Base-by-base conservation (phyloP, 2,329 filamentous ascomycete genomes). In the Fusarium stilboides region DNA sequence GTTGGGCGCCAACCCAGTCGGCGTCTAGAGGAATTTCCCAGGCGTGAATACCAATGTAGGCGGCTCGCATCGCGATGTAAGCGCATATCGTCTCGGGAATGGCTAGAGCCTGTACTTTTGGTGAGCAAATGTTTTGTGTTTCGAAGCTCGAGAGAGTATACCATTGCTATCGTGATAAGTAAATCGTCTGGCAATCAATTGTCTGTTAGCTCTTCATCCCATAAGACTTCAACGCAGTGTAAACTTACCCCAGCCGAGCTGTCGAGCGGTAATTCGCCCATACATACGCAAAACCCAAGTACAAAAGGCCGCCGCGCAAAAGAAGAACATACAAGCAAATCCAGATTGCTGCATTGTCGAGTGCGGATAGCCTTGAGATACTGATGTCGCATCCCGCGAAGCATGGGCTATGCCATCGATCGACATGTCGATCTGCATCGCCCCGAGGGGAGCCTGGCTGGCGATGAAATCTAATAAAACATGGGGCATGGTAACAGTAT, bases 1-100 rank as follows among this genome's bases (percentile, higher is more conserved):
- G 68, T 56, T 74, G 65, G 15, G 20, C 20, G 8, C 8, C 12
- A n/a, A 9, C 40, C 40, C 22, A 43, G 40, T 43, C 40, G 8
- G 22, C 22, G 9, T 43, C 22, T 26, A 5, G 14, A 14, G 40
- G 22, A 17, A 43, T 10, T 10, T 43, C 40, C 14, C 15, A n/a
- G 22, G 14, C 15, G 10, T 43, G 40, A 43, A 43, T n/a, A 12
- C 22, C 40, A 24, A 43, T n/a, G 15, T 43, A 43, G 19, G 15
- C 39, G 20, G 17, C 17, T 24, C 19, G 20, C 19, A 42, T 40
- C 10, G 39, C 39, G 17, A 24, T 6, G 20, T 15, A 42, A 10
- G 40, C 40, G 22, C 22, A 43, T 43, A 26, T 43, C 14, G 22
- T 17, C 17, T 43, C 6, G 40, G 40, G 40, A 15, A 26, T 26